Evolutionary conservation across 345 rosid species (phyloP).

Genomic region (Citrus unshiu): DNA sequence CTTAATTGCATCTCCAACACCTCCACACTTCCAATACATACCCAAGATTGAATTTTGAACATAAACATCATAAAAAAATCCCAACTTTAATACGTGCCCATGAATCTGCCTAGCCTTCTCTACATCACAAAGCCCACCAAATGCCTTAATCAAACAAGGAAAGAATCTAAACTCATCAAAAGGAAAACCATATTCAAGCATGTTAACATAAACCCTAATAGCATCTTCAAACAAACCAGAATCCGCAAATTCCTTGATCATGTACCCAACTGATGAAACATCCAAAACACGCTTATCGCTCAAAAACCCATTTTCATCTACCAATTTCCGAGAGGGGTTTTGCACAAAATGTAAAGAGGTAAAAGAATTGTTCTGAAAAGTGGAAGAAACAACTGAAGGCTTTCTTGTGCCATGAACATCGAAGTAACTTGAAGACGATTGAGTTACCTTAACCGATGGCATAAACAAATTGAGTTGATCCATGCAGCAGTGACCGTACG

Average conservation of each 20-base stretch:
- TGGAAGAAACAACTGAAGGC: conserved; percentile 3
- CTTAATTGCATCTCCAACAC: conserved; percentile 18
- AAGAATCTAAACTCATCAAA: conserved; percentile 29
- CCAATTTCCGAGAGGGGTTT: conserved; percentile 11
- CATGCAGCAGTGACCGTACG: conserved; percentile 2
- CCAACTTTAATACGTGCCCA: conserved; percentile 37
- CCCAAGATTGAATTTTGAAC: conserved; percentile 32
- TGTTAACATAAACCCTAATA: conserved; percentile 22
- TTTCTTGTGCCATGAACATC: not conserved
- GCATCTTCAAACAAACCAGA: conserved; percentile 37
- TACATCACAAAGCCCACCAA: conserved; percentile 27
- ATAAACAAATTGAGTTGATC: not conserved
- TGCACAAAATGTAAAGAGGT: not conserved
- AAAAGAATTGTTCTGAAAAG: not conserved
- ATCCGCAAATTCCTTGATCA: conserved; percentile 24
- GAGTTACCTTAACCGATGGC: conserved; percentile 1
- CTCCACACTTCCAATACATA: conserved; percentile 31
- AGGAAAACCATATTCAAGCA: conserved; percentile 32
- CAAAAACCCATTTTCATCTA: not conserved
- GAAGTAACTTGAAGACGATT: not conserved
- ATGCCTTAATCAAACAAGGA: conserved; percentile 42
- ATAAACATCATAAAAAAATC: conserved; percentile 24
- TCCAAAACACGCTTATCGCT: conserved; percentile 14
- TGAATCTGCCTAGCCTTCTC: conserved; percentile 32
- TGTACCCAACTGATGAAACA: conserved; percentile 18